A percentile compares a stretch with the other conserved stretches of the same genome.
phyloP scores from a whole-genome alignment of 2,329 filamentous ascomycete species.

The Bipolaris zeicola region DNA sequence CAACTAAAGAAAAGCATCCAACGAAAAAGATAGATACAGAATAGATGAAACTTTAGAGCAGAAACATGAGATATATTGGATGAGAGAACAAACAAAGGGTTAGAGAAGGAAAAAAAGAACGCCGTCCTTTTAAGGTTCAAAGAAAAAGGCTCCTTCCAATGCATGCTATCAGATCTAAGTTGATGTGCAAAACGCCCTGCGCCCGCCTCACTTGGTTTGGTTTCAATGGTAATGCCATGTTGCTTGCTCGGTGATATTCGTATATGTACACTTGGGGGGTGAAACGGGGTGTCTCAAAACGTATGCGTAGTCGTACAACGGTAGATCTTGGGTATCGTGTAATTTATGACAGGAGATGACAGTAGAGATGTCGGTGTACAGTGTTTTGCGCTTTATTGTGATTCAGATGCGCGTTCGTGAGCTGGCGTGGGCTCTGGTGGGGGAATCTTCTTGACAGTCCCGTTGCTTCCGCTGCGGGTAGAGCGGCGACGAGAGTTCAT shows the following conservation, averaged over 20 bases:
- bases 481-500: conserved; percentile 46
- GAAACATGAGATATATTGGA: background rate
- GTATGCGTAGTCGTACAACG: conserved; percentile 27
- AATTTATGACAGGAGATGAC: conserved; percentile 18
- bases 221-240: conserved; percentile 7
- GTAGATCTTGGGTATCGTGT: conserved; percentile 20
- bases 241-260: conserved; percentile 10
- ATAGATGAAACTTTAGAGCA: background rate
- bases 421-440: conserved; percentile 27
- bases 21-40: conserved; percentile 1
- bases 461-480: conserved; percentile 56
- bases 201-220: conserved; percentile 6
- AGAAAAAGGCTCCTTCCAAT: conserved; percentile 12
- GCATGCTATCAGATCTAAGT: conserved; percentile 17
- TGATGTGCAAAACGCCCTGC: conserved; percentile 18
- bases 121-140: conserved; percentile 13
- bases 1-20: background rate
- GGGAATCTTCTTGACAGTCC: conserved; percentile 57
- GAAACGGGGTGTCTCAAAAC: conserved; percentile 14
- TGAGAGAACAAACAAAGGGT: background rate
- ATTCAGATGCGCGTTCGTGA: conserved; percentile 8
- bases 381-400: conserved; percentile 12
- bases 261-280: conserved; percentile 23
- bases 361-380: conserved; percentile 18
- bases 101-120: conserved; percentile 6